Base-by-base conservation (phyloP, 768 basidiomycete species). In the Kwoniella sp. region DNA sequence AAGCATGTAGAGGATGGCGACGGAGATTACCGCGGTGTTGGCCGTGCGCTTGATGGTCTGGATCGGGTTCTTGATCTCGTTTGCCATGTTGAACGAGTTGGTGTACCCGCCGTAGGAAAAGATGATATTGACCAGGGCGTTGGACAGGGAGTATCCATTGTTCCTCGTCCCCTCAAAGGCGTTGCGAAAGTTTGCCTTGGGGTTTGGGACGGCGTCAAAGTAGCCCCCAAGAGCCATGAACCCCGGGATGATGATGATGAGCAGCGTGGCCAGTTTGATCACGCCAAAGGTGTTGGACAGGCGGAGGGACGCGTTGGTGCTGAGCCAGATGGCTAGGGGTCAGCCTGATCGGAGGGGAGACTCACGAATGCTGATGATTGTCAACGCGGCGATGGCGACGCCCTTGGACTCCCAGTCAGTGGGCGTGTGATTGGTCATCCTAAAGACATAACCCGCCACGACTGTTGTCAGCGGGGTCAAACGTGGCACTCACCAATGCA, bases 41-140 rank as follows among this genome's bases (percentile, higher is more conserved):
- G 53, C 53, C 1, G 59, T 58, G 32, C 51, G 46, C 23, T 50
- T 56, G 32, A 69, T 54, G 3, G 63, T 69, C 27, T 39, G 46
- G 34, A 59, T 56, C 5, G 60, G 60, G 28, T 61, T 56, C 32
- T 59, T 55, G 27, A 65, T 54, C 39, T 69, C 67, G 40, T 58
- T 60, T 17, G 56, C 22, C n/a, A 63, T 37, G 27, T 63, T 60
- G 54, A 57, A 56, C 5, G 61, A 51, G 46, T 69, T 69, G 50
- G 48, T 59, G 38, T 51, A 68, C 0, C 67, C 67, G 25, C 57
- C 60, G 29, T 62, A 69, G 8, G 53, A 51, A 44, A 65, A 69
- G 48, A 60, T 68, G 40, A 64, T 62, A 22, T 57, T 67, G 46
- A 55, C 43, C 39, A 67, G 43, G 33, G 59, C 62, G 29, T 52